phyloP scores from a whole-genome alignment of 23 red algal genomes.

The Gracilaria domingensis region DNA sequence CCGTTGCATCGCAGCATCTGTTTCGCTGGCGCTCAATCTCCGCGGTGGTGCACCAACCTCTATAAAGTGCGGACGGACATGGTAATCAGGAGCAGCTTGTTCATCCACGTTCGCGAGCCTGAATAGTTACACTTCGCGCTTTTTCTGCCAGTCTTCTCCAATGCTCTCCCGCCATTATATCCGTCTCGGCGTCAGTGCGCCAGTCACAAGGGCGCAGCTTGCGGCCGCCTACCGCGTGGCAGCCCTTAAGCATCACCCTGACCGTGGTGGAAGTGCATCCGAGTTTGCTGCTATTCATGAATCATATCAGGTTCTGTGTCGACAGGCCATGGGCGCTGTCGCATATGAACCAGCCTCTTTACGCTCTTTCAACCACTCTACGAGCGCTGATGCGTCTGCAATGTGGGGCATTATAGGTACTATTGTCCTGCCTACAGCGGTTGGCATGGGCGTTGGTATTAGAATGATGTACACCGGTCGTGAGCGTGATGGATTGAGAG shows the following conservation, averaged over 20 bases:
- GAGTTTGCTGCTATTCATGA: conserved; percentile 56
- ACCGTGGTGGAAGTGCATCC: conserved; percentile 49
- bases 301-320: conserved; percentile 44
- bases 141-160: background rate
- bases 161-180: conserved; percentile 34
- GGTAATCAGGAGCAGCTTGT: background rate
- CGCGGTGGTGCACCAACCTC: background rate
- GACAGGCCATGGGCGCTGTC: background rate
- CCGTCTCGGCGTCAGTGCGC: conserved; percentile 46
- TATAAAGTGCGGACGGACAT: background rate
- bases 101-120: background rate
- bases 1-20: background rate
- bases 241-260: conserved; percentile 68
- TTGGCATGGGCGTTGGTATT: conserved; percentile 66
- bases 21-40: background rate
- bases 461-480: conserved; percentile 51
- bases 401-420: conserved; percentile 53
- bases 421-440: conserved; percentile 56
- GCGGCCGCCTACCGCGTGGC: conserved; percentile 62
- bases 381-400: background rate
- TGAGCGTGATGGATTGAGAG: conserved; percentile 59
- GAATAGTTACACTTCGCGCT: background rate
- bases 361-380: conserved; percentile 26
- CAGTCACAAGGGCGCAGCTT: conserved; percentile 47
- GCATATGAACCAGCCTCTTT: conserved; percentile 54